phyloP scores from a whole-genome alignment of 306 rosid genomes.

The Pueraria montana region DNA sequence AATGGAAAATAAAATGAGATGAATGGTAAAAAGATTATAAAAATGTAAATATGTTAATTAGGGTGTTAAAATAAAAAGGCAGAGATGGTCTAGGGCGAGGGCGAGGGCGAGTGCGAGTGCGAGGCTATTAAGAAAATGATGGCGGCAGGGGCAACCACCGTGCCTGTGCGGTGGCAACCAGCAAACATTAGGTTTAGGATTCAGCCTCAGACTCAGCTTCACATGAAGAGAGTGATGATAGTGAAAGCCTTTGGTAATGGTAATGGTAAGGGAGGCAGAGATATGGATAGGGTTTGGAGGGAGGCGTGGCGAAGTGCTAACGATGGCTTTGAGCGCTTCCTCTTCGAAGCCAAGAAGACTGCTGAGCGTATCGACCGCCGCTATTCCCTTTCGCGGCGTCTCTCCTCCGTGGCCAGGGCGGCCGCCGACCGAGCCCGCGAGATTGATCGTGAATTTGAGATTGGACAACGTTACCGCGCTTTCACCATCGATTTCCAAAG shows the following conservation, averaged over 20 bases:
- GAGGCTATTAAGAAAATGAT: neutral
- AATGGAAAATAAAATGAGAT: no score
- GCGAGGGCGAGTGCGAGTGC: no score
- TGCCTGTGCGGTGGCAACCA: constrained; percentile 57
- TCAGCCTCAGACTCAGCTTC: neutral
- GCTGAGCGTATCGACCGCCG: constrained; percentile 89
- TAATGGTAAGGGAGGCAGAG: constrained; percentile 25
- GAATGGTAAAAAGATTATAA: no score
- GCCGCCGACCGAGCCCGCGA: constrained; percentile 78
- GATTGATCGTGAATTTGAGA: constrained; percentile 86
- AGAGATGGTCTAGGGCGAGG: no score
- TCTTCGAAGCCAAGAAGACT: constrained; percentile 85
- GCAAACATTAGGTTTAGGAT: neutral
- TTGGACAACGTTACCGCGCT: constrained; percentile 76
- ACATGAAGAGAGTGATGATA: neutral
- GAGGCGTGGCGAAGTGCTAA: constrained; percentile 90
- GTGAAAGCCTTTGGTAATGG: constrained; percentile 61
- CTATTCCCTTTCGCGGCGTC: constrained; percentile 65
- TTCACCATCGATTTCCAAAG: constrained; percentile 75
- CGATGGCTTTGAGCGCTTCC: constrained; percentile 79
- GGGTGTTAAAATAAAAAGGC: no score
- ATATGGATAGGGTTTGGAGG: constrained; percentile 70
- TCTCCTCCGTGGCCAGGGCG: constrained; percentile 60
- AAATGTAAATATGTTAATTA: no score
- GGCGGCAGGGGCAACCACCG: neutral